These are phyloP conservation scores for Crithidia mellificae DNA, from an alignment of 208 protist species.

Conservation along the genomic window DNA sequence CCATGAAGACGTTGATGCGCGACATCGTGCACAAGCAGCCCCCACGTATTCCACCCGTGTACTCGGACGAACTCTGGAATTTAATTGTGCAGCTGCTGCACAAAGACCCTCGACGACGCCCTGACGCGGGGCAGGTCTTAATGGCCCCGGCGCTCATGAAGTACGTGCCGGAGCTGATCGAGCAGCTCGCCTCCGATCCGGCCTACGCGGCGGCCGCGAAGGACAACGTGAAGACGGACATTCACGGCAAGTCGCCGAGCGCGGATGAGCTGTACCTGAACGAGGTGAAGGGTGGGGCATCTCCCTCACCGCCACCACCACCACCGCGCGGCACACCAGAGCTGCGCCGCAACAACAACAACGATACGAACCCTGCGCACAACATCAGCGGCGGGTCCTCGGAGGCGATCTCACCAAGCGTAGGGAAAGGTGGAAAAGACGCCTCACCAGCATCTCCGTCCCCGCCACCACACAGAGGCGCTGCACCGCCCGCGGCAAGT, in stretches of 20 bases:
- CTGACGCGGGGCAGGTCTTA: slow-evolving; percentile 78
- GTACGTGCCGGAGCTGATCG: slow-evolving; percentile 68
- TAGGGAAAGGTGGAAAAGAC: too few relatives aligned
- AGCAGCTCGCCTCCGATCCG: slow-evolving; percentile 41
- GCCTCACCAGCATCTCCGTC: too few relatives aligned
- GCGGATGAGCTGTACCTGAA: neutral
- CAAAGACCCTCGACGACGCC: slow-evolving; percentile 85
- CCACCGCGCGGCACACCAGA: neutral
- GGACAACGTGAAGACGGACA: neutral
- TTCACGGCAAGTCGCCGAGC: neutral
- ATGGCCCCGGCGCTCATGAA: slow-evolving; percentile 61
- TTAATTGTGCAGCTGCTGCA: slow-evolving; percentile 75
- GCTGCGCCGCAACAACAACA: neutral
- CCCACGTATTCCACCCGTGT: slow-evolving; percentile 63
- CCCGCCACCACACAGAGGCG: too few relatives aligned
- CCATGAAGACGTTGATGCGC: slow-evolving; percentile 85
- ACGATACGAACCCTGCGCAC: neutral
- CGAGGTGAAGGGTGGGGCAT: neutral
- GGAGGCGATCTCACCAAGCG: too few relatives aligned
- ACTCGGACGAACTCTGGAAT: slow-evolving; percentile 73
- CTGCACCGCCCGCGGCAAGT: too few relatives aligned
- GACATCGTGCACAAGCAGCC: slow-evolving; percentile 83
- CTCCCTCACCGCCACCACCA: neutral
- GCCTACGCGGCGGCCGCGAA: slow-evolving; percentile 7
- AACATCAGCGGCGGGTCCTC: neutral